Percentiles rank a stretch among this genome's conserved stretches.
Conservation (phyloP, 495 filamentous ascomycete species). For the Saxophila tyrrhenica region DNA sequence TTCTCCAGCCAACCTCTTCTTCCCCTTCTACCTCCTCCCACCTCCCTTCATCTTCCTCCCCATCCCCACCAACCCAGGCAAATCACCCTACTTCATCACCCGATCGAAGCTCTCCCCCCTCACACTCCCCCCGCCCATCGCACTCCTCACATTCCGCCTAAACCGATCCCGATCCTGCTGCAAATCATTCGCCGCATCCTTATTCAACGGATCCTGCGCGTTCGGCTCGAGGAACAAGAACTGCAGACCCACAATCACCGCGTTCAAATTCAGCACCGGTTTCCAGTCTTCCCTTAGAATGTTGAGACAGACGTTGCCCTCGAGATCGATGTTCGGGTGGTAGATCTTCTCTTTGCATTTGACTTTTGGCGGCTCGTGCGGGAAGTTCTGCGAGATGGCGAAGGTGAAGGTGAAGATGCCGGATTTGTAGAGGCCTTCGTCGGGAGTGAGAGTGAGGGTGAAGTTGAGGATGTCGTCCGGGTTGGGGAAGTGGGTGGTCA, state of each 20-base stretch:
- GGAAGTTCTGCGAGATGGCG: slow-evolving; percentile 85
- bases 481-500: slow-evolving; percentile 87
- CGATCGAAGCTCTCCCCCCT: slow-evolving; percentile 61
- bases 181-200: slow-evolving; percentile 91
- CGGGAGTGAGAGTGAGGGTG: slow-evolving; percentile 81
- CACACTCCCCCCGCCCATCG: slow-evolving; percentile 76
- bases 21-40: background rate
- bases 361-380: slow-evolving; percentile 95
- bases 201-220: slow-evolving; percentile 91
- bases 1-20: background rate
- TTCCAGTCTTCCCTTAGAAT: slow-evolving; percentile 98
- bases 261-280: slow-evolving; percentile 90
- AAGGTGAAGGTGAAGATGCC: slow-evolving; percentile 86
- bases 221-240: slow-evolving; percentile 98
- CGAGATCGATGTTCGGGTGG: slow-evolving; percentile 95
- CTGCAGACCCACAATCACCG: slow-evolving; percentile 93
- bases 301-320: slow-evolving; percentile 96
- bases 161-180: slow-evolving; percentile 72
- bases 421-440: slow-evolving; percentile 96
- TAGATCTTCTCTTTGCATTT: slow-evolving; percentile 98
- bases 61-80: background rate
- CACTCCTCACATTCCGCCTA: slow-evolving; percentile 72
- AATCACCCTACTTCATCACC: slow-evolving; percentile 42
- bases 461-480: slow-evolving; percentile 97
- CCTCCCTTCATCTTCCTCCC: background rate